Evolutionary conservation across 192 early-diverging fungal genomes (phyloP).

Genomic region (Piromyces sp.): DNA sequence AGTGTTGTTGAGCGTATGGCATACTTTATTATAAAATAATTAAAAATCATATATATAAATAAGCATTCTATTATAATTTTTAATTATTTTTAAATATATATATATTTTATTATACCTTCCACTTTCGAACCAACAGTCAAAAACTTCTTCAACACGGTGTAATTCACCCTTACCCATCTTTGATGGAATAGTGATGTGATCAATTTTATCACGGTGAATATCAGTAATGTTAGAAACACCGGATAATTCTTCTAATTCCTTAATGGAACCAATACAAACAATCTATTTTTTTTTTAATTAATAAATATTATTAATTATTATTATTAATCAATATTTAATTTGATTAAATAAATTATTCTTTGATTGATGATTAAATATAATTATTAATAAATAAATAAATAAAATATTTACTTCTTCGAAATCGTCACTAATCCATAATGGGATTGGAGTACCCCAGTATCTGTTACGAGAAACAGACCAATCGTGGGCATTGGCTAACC

Average conservation of each 20-base stretch:
- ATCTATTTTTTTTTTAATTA: too few relatives aligned
- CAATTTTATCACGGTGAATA: constrained; percentile 89
- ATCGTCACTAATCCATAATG: constrained; percentile 91
- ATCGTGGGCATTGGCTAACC: constrained; percentile 87
- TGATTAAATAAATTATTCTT: too few relatives aligned
- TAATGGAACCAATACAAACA: constrained; percentile 77
- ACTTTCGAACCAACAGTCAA: constrained; percentile 99
- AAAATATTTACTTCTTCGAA: constrained; percentile 38
- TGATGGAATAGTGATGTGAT: constrained; percentile 91
- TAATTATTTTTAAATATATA: too few relatives aligned
- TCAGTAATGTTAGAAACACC: constrained; percentile 74
- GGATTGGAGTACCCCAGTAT: constrained; percentile 99
- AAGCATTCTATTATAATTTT: too few relatives aligned
- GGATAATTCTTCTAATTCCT: constrained; percentile 72
- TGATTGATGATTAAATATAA: too few relatives aligned
- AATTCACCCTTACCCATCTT: constrained; percentile 67
- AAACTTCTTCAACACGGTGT: constrained; percentile 81
- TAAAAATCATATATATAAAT: too few relatives aligned
- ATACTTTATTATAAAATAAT: constrained; percentile 31
- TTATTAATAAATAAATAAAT: too few relatives aligned
- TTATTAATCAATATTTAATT: too few relatives aligned
- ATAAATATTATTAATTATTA: too few relatives aligned
- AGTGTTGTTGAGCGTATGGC: constrained; percentile 98
- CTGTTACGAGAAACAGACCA: constrained; percentile 96
- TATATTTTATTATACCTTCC: constrained; percentile 16